Percentiles rank a stretch among this genome's conserved stretches.
Evolutionary conservation across 2,329 filamentous ascomycete genomes (phyloP).

Genomic region (Fusarium denticulatum): DNA sequence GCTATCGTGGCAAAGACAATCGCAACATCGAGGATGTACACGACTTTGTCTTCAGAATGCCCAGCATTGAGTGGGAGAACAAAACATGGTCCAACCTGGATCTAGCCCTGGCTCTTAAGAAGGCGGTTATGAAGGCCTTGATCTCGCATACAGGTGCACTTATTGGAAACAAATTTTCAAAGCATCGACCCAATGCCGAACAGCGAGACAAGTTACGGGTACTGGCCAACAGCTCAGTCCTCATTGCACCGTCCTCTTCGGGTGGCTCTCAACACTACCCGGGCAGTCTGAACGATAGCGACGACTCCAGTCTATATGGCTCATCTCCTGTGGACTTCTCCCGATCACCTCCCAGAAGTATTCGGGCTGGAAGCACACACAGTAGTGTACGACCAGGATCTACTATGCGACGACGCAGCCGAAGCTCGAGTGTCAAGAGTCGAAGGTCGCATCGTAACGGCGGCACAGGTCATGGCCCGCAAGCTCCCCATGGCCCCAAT

Average conservation of each 20-base stretch:
- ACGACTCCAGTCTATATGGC: slow-evolving; percentile 66
- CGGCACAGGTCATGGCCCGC: slow-evolving; percentile 36
- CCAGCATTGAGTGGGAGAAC: slow-evolving; percentile 94
- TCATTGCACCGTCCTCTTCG: slow-evolving; percentile 62
- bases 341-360: slow-evolving; percentile 65
- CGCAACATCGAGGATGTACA: slow-evolving; percentile 97
- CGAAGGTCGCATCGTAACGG: slow-evolving; percentile 54
- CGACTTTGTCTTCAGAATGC: slow-evolving; percentile 95
- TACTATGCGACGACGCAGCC: slow-evolving; percentile 54
- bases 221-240: slow-evolving; percentile 79
- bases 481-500: slow-evolving; percentile 37
- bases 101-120: slow-evolving; percentile 90
- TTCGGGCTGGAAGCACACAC: slow-evolving; percentile 58
- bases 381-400: slow-evolving; percentile 58
- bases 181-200: slow-evolving; percentile 82
- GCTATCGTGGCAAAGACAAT: slow-evolving; percentile 95
- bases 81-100: slow-evolving; percentile 99
- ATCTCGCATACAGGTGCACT: slow-evolving; percentile 97
- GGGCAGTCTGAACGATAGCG: slow-evolving; percentile 61
- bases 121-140: slow-evolving; percentile 90
- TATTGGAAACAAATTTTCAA: slow-evolving; percentile 95
- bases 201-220: slow-evolving; percentile 84
- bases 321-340: slow-evolving; percentile 67
- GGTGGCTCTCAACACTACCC: slow-evolving; percentile 50
- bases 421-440: slow-evolving; percentile 64